These are phyloP conservation scores for Panicum virgatum DNA, from an alignment of 202 grass and related monocot genomes.

Conservation along the genomic window DNA sequence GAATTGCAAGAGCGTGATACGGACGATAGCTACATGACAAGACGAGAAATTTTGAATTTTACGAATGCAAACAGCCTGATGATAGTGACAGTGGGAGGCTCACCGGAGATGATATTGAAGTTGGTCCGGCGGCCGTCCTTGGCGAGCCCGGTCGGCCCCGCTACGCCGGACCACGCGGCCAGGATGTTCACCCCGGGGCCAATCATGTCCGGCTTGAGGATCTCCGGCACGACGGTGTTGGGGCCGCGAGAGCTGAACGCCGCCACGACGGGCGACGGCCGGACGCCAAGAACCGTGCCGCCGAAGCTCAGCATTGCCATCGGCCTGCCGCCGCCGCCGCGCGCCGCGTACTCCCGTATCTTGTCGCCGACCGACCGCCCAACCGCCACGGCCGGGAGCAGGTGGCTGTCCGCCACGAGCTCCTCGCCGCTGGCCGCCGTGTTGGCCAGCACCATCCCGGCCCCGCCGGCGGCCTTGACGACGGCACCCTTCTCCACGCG, in stretches of 20 bases:
- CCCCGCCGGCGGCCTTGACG: slow-evolving; percentile 77
- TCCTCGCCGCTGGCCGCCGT: slow-evolving; percentile 85
- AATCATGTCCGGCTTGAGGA: slow-evolving; percentile 95
- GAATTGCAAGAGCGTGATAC: background rate
- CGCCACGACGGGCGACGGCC: slow-evolving; percentile 79
- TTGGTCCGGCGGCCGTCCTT: slow-evolving; percentile 77
- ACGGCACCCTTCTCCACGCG: slow-evolving; percentile 92
- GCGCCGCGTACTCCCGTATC: slow-evolving; percentile 64
- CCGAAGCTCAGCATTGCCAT: slow-evolving; percentile 81
- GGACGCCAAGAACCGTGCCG: slow-evolving; percentile 82
- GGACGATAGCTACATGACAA: background rate
- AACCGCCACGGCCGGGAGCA: slow-evolving; percentile 80
- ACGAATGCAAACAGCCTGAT: background rate
- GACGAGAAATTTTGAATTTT: slow-evolving; percentile 33
- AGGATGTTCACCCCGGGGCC: slow-evolving; percentile 94
- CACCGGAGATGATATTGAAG: slow-evolving; percentile 97
- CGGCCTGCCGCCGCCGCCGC: slow-evolving; percentile 36
- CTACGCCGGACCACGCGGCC: slow-evolving; percentile 73
- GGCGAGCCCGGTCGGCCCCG: slow-evolving; percentile 74
- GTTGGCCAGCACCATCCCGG: slow-evolving; percentile 91
- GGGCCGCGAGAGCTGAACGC: slow-evolving; percentile 98
- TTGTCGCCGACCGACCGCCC: slow-evolving; percentile 68
- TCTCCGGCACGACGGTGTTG: slow-evolving; percentile 70
- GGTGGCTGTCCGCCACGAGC: slow-evolving; percentile 90
- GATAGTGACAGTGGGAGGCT: slow-evolving; percentile 26